These are phyloP conservation scores for Lipomyces anomalus DNA, from an alignment of 805 yeast species.

Conservation along the genomic window DNA sequence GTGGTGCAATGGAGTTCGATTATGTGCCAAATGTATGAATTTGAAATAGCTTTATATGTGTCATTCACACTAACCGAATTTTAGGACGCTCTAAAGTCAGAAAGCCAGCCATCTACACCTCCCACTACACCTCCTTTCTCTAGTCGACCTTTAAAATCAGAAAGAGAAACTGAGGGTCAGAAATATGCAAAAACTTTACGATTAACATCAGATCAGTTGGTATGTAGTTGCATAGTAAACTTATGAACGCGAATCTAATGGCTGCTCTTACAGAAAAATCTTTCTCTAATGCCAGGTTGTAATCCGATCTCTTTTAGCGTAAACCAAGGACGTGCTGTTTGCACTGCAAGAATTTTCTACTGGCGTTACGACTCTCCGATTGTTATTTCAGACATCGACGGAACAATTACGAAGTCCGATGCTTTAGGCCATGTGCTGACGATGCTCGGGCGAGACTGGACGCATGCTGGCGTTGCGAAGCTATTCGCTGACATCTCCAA, in stretches of 20 bases:
- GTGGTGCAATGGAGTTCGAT: constrained; percentile 22
- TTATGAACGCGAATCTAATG: too few relatives aligned
- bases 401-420: constrained; percentile 95
- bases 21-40: constrained; percentile 19
- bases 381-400: constrained; percentile 95
- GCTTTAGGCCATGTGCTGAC: constrained; percentile 94
- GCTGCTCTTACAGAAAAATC: too few relatives aligned
- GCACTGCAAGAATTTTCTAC: constrained; percentile 65
- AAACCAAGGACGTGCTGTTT: constrained; percentile 73
- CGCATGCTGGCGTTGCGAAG: constrained; percentile 92
- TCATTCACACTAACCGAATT: too few relatives aligned
- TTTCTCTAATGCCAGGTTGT: constrained; percentile 70
- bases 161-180: constrained; percentile 24
- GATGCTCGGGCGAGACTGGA: constrained; percentile 95
- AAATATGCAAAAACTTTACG: constrained; percentile 77
- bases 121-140: too few relatives aligned
- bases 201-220: constrained; percentile 87
- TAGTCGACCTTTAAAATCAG: too few relatives aligned
- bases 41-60: too few relatives aligned
- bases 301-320: constrained; percentile 76
- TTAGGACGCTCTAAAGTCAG: too few relatives aligned
- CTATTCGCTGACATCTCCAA: constrained; percentile 76
- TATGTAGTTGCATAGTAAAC: too few relatives aligned
- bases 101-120: too few relatives aligned
- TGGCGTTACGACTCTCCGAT: constrained; percentile 85